Evolutionary conservation across 2,329 filamentous ascomycete species (phyloP), one percentile per base, ranked within the genome.

Genomic region (Lasiodiplodia sp.): DNA sequence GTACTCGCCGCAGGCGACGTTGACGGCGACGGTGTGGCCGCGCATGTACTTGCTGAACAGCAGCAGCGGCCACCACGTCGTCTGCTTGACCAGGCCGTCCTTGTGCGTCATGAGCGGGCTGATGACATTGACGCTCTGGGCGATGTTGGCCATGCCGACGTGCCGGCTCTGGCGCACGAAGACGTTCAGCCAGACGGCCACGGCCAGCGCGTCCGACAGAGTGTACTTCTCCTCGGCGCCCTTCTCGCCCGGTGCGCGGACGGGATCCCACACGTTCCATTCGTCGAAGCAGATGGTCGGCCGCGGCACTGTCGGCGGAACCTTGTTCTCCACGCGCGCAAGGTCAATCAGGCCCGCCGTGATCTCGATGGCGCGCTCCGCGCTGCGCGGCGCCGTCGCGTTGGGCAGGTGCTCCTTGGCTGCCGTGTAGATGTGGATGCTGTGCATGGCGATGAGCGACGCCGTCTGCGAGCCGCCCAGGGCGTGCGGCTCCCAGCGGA

Each of bases 191-290:
- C 90, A 94, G 23, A 91, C 85, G 2, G 86, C 87, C 0, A 94
- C 91, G n/a, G 91, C 91, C 18, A 94, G 83, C 1, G 90, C 91
- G 72, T 94, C 91, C 0, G 90, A 92, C 8, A 94, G 85, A 0
- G 89, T 93, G 81, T 94, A 92, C 73, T 79, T 82, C 76, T 94
- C 91, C 79, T 94, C 91, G 6, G 90, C 92, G 18, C 92, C 92
- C 70, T 86, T 78, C 73, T 91, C 88, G 18, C 92, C 92, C 0
- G 90, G 90, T 0, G 91, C 91, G 10, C 91, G 87, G 66, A 85
- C 83, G 0, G 91, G 90, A 73, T 93, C 91, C 91, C 91, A 94
- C 10, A 94, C 91, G 77, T 94, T 94, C 92, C 92, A 94, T 79
- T 94, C 91, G 76, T 94, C 92, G 76, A 94, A 94, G 83, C 91